Conservation (phyloP, 1,139 yeast genomes). For the Saccharomyces uvarum region DNA sequence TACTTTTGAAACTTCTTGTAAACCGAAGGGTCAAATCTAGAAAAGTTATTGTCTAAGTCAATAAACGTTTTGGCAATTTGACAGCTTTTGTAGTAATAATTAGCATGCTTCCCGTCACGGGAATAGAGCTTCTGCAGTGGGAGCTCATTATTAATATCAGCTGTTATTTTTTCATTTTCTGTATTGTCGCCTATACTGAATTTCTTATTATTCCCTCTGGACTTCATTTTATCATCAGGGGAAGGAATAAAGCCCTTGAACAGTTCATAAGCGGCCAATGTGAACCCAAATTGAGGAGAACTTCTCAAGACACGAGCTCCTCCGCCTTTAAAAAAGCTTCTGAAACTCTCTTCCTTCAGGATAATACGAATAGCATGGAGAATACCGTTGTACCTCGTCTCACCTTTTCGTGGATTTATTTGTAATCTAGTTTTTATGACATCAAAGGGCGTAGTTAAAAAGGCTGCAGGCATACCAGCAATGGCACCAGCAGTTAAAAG, state of each 20-base stretch:
- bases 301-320: conserved; percentile 91
- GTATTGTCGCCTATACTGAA: background rate
- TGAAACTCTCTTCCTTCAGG: conserved; percentile 65
- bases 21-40: conserved; percentile 46
- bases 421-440: conserved; percentile 94
- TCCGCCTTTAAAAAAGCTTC: conserved; percentile 93
- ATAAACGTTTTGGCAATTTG: conserved; percentile 55
- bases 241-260: conserved; percentile 57
- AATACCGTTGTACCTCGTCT: conserved; percentile 68
- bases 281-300: conserved; percentile 96
- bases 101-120: conserved; percentile 22
- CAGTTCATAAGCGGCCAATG: conserved; percentile 90
- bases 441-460: conserved; percentile 91
- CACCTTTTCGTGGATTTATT: conserved; percentile 73
- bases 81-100: conserved; percentile 53
- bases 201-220: background rate
- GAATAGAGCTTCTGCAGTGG: conserved; percentile 1
- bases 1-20: conserved; percentile 44
- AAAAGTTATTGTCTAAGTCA: conserved; percentile 57
- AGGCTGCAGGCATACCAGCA: conserved; percentile 98
- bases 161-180: conserved; percentile 10
- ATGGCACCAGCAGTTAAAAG: conserved; percentile 81
- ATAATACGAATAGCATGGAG: conserved; percentile 70
- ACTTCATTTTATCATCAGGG: conserved; percentile 26
- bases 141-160: conserved; percentile 20